phyloP scores from a whole-genome alignment of 345 rosid genomes.

The Theobroma cacao region DNA sequence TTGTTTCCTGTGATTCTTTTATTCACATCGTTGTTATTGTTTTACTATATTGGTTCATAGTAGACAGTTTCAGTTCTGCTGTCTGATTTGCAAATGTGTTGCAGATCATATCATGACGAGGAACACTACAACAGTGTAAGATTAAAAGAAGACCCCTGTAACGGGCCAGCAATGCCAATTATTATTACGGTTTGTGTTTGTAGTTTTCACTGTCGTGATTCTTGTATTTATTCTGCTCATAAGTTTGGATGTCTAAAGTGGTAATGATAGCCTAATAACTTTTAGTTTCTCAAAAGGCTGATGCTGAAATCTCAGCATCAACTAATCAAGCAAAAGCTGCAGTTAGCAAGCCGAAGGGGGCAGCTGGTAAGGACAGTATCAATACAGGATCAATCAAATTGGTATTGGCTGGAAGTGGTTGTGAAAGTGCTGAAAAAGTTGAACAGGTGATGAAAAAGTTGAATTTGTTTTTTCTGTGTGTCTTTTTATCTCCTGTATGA shows the following conservation, averaged over 20 bases:
- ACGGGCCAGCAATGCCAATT: constrained; percentile 72
- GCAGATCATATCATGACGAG: constrained; percentile 91
- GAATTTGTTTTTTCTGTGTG: background rate
- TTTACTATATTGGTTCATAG: no score
- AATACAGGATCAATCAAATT: constrained; percentile 59
- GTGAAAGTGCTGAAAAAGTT: constrained; percentile 60
- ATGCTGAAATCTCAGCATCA: constrained; percentile 74
- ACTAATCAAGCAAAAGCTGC: constrained; percentile 61
- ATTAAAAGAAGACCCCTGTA: constrained; percentile 63
- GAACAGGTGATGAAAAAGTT: constrained; percentile 59
- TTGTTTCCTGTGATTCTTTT: no score
- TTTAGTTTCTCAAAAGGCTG: constrained; percentile 74
- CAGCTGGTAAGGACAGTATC: constrained; percentile 27
- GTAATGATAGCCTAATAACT: constrained; percentile 38
- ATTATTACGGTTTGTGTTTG: constrained; percentile 56
- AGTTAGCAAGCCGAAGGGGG: constrained; percentile 44
- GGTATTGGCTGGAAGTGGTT: constrained; percentile 80
- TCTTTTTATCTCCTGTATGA: constrained; percentile 4
- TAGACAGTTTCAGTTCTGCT: background rate
- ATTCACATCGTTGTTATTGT: no score
- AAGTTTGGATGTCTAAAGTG: constrained; percentile 14
- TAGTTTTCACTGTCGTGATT: background rate
- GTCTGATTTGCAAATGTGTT: background rate
- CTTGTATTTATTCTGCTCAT: constrained; percentile 1
- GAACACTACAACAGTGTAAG: constrained; percentile 93